Conservation (phyloP, 805 yeast species). For the Candida mattraensis region DNA sequence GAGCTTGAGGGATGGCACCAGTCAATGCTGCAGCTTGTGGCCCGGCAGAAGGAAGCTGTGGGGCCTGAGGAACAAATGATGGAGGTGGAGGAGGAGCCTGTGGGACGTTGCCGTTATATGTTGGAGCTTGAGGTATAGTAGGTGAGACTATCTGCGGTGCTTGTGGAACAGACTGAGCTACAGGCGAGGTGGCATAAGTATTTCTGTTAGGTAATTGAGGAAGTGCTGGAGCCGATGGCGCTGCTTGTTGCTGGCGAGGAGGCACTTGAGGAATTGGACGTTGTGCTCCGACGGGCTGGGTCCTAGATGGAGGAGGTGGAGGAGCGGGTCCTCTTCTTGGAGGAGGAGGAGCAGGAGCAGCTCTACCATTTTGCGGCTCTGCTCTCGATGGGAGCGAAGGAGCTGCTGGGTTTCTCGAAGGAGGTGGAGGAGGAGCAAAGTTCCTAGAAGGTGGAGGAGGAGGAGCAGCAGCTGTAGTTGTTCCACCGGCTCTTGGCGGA, state of each 20-base stretch:
- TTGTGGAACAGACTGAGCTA: constrained; percentile 2
- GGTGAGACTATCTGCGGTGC: constrained; percentile 10
- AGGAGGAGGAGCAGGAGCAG: constrained; percentile 37
- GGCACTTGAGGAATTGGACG: constrained; percentile 10
- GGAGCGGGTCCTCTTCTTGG: constrained; percentile 39
- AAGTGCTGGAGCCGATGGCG: constrained; percentile 26
- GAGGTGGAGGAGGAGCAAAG: constrained; percentile 32
- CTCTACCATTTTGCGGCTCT: constrained; percentile 20
- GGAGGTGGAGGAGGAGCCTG: constrained; percentile 14
- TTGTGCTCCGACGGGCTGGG: constrained; percentile 14
- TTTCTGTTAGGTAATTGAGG: too few relatives aligned
- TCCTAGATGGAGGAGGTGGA: constrained; percentile 46
- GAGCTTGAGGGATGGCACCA: constrained; percentile 14
- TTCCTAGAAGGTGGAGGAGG: constrained; percentile 29
- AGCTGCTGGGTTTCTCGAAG: constrained; percentile 36
- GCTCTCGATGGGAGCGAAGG: constrained; percentile 29
- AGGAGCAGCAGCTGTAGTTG: constrained; percentile 25
- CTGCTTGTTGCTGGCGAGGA: constrained; percentile 6
- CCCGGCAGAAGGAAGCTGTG: constrained; percentile 20
- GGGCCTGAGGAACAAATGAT: constrained; percentile 30
- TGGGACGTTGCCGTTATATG: not conserved
- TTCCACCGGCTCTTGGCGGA: constrained; percentile 22
- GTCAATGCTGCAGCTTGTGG: constrained; percentile 29
- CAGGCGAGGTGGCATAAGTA: constrained; percentile 31
- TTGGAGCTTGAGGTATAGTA: constrained; percentile 28